These are phyloP conservation scores for Paraglomus occultum DNA, from an alignment of 192 early-diverging fungal species.

Conservation along the genomic window DNA sequence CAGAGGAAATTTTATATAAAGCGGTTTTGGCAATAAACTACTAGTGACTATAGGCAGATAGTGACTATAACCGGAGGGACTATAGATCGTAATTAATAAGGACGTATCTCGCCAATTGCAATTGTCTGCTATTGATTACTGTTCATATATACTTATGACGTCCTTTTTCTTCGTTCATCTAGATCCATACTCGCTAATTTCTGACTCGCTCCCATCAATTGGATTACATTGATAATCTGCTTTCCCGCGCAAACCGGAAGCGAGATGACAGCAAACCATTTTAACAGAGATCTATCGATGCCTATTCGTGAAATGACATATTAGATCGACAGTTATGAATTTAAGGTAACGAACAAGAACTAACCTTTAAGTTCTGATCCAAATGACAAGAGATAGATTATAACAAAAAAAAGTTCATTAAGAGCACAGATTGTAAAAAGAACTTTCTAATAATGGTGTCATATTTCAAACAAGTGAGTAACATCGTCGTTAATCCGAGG, in stretches of 20 bases:
- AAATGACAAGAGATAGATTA: conserved; percentile 72
- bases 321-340: not conserved
- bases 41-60: no score
- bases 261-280: conserved; percentile 34
- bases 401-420: conserved; percentile 91
- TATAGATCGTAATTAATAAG: no score
- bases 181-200: conserved; percentile 72
- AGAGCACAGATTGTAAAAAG: conserved; percentile 90
- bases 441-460: conserved; percentile 52
- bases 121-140: no score
- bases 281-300: not conserved
- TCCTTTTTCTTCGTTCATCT: conserved; percentile 43
- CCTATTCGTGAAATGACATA: no score
- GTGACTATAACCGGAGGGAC: no score
- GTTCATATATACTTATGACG: no score
- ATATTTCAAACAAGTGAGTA: no score
- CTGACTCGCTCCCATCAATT: conserved; percentile 84
- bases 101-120: no score
- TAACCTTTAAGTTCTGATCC: conserved; percentile 31
- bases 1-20: no score
- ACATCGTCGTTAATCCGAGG: not conserved
- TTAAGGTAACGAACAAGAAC: conserved; percentile 31
- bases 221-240: conserved; percentile 92
- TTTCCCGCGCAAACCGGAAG: conserved; percentile 82
- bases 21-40: no score